Base-by-base conservation (phyloP, 371 early-diverging fungal species). In the Fennellomyces sp. region DNA sequence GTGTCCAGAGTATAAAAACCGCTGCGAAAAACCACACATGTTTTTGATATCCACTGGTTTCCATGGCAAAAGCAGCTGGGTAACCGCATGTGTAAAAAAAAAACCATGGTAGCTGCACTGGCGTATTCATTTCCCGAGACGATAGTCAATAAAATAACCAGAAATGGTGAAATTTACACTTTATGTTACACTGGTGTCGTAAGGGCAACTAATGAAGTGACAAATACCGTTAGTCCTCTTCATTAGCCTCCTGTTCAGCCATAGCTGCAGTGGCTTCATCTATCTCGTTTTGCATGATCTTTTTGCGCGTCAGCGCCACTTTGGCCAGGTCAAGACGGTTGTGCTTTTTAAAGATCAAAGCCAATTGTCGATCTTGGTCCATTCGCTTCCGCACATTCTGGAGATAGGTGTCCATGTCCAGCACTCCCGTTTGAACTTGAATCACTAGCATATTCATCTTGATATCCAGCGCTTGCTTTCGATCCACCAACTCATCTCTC, bases 401-500 rank as follows among this genome's bases (percentile, higher is more conserved):
- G 17, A 91, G 70, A 60, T 92, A 87, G 3, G 65, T 82, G 5
- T 82, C 84, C 87, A 94, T 90, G n/a, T 90, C 88, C 52, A 94
- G 60, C 47, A 80, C 65, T 1, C 93, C 93, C 3, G 89, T 80
- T 63, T 91, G 89, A 5, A 93, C 92, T 63, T 88, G 78, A 7
- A 91, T 80, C 15, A 91, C 87, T n/a, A 94, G 79, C 75, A 92
- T 70, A 59, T 91, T 87, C 85, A 91, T 86, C 66, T 92, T 91
- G 61, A 93, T 82, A 51, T 92, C 89, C 35, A 90, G 75, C 10
- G 84, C 87, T 54, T 76, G 77, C 61, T 88, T 81, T 38, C 88
- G 68, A 65, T 90, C 91, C 52, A 75, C 64, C 39, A 88, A 68
- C 27, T 91, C 91, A 0, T 91, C 92, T 28, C 68, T 75, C 0